phyloP scores from a whole-genome alignment of 768 basidiomycete genomes.

The Coprinellus aureogranulatus region DNA sequence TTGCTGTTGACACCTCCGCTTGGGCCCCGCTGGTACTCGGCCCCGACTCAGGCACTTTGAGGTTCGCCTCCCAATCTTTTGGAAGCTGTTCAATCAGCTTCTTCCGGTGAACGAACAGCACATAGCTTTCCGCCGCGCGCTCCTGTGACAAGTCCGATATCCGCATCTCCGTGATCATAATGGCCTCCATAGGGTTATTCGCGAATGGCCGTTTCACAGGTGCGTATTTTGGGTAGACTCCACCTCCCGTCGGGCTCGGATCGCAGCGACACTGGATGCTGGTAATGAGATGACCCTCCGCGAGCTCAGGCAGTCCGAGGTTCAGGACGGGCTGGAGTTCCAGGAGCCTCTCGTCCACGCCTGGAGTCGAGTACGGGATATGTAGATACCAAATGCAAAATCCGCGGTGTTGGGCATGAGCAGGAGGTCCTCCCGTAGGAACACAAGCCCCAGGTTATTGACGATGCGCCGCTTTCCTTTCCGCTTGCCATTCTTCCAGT shows the following conservation, averaged over 20 bases:
- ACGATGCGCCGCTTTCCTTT: conserved; percentile 3
- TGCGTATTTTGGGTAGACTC: conserved; percentile 7
- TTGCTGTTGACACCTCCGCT: background rate
- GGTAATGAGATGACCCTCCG: background rate
- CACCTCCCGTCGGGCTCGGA: conserved; percentile 5
- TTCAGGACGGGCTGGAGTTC: conserved; percentile 16
- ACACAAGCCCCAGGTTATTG: conserved; percentile 11
- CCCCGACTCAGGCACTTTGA: background rate
- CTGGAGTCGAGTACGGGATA: conserved; percentile 10
- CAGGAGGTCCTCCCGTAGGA: conserved; percentile 15
- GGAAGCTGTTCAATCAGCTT: conserved; percentile 4
- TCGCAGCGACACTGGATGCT: conserved; percentile 2
- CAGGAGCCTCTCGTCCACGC: background rate
- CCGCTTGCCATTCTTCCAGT: conserved; percentile 13
- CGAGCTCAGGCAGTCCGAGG: conserved; percentile 20
- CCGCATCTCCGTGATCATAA: conserved; percentile 10
- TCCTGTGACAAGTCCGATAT: background rate
- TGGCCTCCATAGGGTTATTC: conserved; percentile 13
- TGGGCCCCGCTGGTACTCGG: conserved; percentile 19
- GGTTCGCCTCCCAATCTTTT: background rate
- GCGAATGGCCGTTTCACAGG: conserved; percentile 6
- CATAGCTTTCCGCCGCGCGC: background rate
- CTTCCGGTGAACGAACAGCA: conserved; percentile 13
- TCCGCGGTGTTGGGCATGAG: conserved; percentile 4
- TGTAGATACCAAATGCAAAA: conserved; percentile 8